Evolutionary conservation across 2,329 filamentous ascomycete species (phyloP).

Genomic region (Thyridium curvatum): DNA sequence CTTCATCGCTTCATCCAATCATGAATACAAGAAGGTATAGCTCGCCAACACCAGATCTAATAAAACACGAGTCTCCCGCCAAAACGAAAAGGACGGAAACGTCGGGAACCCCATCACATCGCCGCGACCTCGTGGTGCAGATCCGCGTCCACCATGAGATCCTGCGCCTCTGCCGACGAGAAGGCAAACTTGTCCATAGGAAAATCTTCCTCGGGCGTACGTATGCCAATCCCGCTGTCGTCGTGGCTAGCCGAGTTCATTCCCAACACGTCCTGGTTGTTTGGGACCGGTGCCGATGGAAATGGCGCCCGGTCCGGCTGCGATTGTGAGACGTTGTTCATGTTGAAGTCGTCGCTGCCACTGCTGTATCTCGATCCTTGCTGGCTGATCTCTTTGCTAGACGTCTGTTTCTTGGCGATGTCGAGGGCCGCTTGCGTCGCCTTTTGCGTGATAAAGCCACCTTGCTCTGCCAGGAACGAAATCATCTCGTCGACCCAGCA

Average conservation of each 20-base stretch:
- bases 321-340: constrained; percentile 37
- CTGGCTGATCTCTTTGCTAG: constrained; percentile 27
- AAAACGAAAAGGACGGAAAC: constrained; percentile 1
- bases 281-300: constrained; percentile 32
- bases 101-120: constrained; percentile 4
- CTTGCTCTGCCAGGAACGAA: constrained; percentile 80
- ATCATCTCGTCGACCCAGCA: constrained; percentile 96
- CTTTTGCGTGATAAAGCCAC: constrained; percentile 71
- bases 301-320: constrained; percentile 47
- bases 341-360: constrained; percentile 37
- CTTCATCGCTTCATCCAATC: constrained; percentile 13
- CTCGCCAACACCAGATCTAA: constrained; percentile 13
- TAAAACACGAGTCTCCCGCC: constrained; percentile 11
- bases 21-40: constrained; percentile 8
- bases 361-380: constrained; percentile 34
- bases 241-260: constrained; percentile 48
- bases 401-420: constrained; percentile 23
- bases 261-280: constrained; percentile 35
- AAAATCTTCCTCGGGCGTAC: constrained; percentile 60
- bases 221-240: constrained; percentile 70
- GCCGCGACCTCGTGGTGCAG: constrained; percentile 12
- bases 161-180: constrained; percentile 14
- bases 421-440: constrained; percentile 23
- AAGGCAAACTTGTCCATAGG: constrained; percentile 51
- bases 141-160: constrained; percentile 18